These are phyloP conservation scores for Leishmania tarentolae DNA, from an alignment of 208 protist species.

Conservation along the genomic window DNA sequence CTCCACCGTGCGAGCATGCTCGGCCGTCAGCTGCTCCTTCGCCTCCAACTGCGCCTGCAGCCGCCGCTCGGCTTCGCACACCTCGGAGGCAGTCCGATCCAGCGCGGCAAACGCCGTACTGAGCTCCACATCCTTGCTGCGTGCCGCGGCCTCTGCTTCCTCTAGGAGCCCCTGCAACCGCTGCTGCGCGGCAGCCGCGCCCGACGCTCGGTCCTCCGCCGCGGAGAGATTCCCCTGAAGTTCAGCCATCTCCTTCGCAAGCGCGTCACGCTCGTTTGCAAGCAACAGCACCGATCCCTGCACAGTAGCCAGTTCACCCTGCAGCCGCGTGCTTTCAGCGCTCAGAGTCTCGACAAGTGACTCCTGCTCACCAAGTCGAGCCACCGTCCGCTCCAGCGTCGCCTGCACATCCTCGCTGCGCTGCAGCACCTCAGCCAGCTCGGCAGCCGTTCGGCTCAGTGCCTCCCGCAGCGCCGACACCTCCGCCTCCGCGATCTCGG, in stretches of 20 bases:
- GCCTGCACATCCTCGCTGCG: conserved; percentile 25
- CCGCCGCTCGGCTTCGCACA: conserved; percentile 21
- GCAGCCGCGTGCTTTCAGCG: background rate
- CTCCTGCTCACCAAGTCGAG: conserved; percentile 10
- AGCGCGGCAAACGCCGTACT: conserved; percentile 11
- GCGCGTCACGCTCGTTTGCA: background rate
- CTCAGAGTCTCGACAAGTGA: conserved; percentile 14
- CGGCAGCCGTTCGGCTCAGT: background rate
- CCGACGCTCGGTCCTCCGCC: background rate
- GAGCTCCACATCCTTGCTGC: conserved; percentile 6
- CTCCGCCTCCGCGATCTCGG: conserved; percentile 10
- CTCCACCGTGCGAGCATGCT: conserved; percentile 21
- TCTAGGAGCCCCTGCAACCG: background rate
- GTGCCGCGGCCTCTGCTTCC: background rate
- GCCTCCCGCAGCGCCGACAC: background rate
- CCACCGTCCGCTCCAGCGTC: conserved; percentile 2
- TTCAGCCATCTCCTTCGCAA: background rate
- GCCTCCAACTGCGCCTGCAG: background rate
- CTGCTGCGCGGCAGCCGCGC: background rate
- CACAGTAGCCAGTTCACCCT: background rate
- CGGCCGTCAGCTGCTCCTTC: conserved; percentile 1
- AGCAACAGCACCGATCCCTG: background rate
- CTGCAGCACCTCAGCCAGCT: conserved; percentile 13
- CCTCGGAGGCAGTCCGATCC: conserved; percentile 18
- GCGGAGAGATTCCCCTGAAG: background rate